Evolutionary conservation across 108 stramenopile genomes (phyloP).

Genomic region (Aurantiochytrium sp.): DNA sequence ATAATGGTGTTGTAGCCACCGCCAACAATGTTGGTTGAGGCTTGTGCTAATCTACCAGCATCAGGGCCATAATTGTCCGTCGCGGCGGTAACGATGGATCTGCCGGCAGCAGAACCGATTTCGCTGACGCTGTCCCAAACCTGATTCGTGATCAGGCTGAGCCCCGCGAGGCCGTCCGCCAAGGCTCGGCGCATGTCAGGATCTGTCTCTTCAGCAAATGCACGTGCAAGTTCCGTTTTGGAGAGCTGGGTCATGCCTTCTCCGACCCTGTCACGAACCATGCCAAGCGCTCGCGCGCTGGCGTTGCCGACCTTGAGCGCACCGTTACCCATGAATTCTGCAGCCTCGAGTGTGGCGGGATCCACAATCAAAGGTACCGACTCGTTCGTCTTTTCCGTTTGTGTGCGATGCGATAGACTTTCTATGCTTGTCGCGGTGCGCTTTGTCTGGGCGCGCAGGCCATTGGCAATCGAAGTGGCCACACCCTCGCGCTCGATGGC

Average conservation of each 20-base stretch:
- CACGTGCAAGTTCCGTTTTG: not conserved
- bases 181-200: not conserved
- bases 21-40: not conserved
- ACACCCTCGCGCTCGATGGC: not conserved
- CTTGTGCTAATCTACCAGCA: not conserved
- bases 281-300: not conserved
- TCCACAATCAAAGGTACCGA: not conserved
- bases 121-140: not conserved
- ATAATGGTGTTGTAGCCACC: not conserved
- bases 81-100: not conserved
- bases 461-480: not conserved
- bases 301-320: not conserved
- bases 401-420: not conserved
- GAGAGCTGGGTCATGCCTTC: not conserved
- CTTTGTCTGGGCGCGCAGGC: not conserved
- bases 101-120: not conserved
- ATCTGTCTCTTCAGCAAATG: not conserved
- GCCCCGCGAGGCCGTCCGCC: not conserved
- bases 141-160: not conserved
- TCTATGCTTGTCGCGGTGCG: not conserved
- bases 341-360: not conserved
- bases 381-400: not conserved
- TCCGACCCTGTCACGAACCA: not conserved
- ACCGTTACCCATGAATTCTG: not conserved
- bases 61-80: not conserved